Evolutionary conservation across 495 filamentous ascomycete species (phyloP).

Genomic region (Penicillium nucicola): DNA sequence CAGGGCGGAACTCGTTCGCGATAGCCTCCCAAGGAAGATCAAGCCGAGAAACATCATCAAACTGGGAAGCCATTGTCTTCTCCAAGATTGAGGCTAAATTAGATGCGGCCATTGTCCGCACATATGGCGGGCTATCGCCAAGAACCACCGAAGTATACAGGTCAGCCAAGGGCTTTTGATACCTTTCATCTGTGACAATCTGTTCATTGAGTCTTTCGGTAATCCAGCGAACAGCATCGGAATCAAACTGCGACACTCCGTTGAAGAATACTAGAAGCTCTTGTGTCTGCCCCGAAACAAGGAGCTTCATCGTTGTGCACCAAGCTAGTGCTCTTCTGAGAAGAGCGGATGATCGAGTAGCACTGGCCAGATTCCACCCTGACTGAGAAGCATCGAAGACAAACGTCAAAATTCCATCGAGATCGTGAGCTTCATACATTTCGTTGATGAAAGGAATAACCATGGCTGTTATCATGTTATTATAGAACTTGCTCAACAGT

Average conservation of each 20-base stretch:
- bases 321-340: slow-evolving; percentile 39
- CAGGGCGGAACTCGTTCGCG: slow-evolving; percentile 18
- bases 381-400: slow-evolving; percentile 28
- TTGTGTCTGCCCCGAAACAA: slow-evolving; percentile 15
- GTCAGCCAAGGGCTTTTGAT: slow-evolving; percentile 19
- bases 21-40: slow-evolving; percentile 28
- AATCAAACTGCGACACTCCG: slow-evolving; percentile 29
- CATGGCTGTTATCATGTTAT: slow-evolving; percentile 10
- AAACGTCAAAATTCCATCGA: slow-evolving; percentile 26
- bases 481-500: background rate
- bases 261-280: slow-evolving; percentile 23
- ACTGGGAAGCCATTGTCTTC: slow-evolving; percentile 17
- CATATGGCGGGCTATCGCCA: slow-evolving; percentile 21
- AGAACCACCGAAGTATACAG: slow-evolving; percentile 34
- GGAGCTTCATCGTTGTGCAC: slow-evolving; percentile 27
- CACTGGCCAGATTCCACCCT: slow-evolving; percentile 32
- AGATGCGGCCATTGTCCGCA: slow-evolving; percentile 30
- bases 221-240: slow-evolving; percentile 41
- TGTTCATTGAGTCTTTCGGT: slow-evolving; percentile 28
- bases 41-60: slow-evolving; percentile 7
- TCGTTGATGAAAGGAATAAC: slow-evolving; percentile 19
- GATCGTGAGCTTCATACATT: slow-evolving; percentile 26
- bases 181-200: slow-evolving; percentile 16
- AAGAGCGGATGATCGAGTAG: slow-evolving; percentile 37
- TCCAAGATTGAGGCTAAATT: slow-evolving; percentile 37